Base-by-base conservation (phyloP, 2,329 filamentous ascomycete species). In the Penicillium glabrum region DNA sequence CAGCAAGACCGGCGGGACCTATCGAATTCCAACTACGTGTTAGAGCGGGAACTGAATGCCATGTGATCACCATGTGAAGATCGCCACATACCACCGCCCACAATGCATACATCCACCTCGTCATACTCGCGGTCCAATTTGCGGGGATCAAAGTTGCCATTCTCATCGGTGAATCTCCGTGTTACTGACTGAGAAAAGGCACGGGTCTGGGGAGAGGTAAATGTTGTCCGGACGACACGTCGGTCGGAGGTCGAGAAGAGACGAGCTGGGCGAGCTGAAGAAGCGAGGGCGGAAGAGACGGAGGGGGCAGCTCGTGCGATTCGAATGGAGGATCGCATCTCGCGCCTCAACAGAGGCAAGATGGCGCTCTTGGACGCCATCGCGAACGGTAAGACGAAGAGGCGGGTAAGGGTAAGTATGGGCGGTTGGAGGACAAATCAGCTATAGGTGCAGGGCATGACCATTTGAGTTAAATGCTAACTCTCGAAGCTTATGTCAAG, bases 81-180 rank as follows among this genome's bases (percentile, higher is more conserved):
- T 14, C n/a, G 19, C 14, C 24, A 65, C 76, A 68, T 79, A 86
- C 84, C 93, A 74, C 91, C 95, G 69, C 95, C 95, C 53, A 99
- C 86, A 69, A 99, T 98, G 76, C 92, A 96, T 29, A 99, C 93
- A 76, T 99, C 95, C 29, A 99, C 95, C 77, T 95, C 80, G 69
- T 99, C 95, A 53, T 86, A 89, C 75, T 98, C 95, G 63, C 95
- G 88, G 63, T 98, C 93, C 56, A 93, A 81, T 54, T 81, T 75
- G 23, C 72, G 72, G 9, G 88, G 88, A 70, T 92, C 87, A 66
- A 91, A 90, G 54, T 79, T 69, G 35, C 85, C 84, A 55, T 85
- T 79, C 26, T 74, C 70, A 56, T 79, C 76, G 51, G 78, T 77
- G 55, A 79, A 70, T 51, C 68, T 69, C 44, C 74, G 72, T 49